phyloP scores from a whole-genome alignment of 805 yeast species.

The Wickerhamiella domercqiae region DNA sequence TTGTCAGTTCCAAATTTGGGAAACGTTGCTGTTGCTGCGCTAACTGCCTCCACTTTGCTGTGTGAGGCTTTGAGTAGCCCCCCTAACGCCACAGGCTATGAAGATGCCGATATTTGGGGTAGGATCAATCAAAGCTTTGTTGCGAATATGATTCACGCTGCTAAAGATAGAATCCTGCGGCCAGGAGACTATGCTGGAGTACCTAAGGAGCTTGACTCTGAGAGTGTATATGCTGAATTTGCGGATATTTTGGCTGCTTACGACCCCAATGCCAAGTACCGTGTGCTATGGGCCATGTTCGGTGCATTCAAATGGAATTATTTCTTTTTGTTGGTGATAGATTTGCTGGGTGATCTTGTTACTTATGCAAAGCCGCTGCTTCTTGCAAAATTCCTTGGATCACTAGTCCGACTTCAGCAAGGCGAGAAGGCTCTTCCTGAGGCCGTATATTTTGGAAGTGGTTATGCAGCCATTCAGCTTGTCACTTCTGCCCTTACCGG shows the following conservation, averaged over 20 bases:
- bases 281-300: conserved; percentile 6
- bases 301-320: conserved; percentile 1
- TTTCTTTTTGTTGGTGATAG: conserved; percentile 1
- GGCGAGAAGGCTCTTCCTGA: background rate
- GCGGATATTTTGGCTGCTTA: background rate
- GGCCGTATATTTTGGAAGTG: conserved; percentile 1
- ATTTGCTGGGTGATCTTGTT: conserved; percentile 5
- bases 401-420: conserved; percentile 5
- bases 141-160: conserved; percentile 4
- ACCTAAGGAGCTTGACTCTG: conserved; percentile 6
- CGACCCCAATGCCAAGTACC: background rate
- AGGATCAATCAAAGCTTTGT: conserved; percentile 5
- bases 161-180: conserved; percentile 4
- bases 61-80: conserved; percentile 3
- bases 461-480: conserved; percentile 5
- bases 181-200: conserved; percentile 9
- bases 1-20: background rate
- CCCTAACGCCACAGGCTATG: conserved; percentile 4
- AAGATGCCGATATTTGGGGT: conserved; percentile 9
- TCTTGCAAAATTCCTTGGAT: conserved; percentile 8
- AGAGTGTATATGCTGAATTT: conserved; percentile 1
- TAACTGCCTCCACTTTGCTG: background rate
- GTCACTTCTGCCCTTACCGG: conserved; percentile 2
- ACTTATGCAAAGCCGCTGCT: conserved; percentile 11
- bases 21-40: background rate